Evolutionary conservation across 2,329 filamentous ascomycete genomes (phyloP).

Genomic region (Curvularia sp.): DNA sequence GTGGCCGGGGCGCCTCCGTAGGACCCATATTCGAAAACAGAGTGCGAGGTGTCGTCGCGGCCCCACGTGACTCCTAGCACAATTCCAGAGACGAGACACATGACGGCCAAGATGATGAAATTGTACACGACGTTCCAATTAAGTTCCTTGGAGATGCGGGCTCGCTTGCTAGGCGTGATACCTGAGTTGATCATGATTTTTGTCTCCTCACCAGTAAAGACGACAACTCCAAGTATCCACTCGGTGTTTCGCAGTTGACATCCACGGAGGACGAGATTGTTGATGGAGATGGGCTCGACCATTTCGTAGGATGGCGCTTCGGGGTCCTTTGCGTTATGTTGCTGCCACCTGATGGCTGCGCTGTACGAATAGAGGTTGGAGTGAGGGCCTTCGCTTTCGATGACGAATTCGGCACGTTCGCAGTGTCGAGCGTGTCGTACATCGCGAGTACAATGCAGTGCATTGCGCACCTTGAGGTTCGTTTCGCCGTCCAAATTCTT

Average conservation of each 20-base stretch:
- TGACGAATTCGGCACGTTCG: slow-evolving; percentile 82
- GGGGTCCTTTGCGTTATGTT: slow-evolving; percentile 70
- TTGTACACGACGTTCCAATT: slow-evolving; percentile 99
- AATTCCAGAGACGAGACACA: slow-evolving; percentile 87
- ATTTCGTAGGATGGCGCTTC: slow-evolving; percentile 73
- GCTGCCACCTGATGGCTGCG: slow-evolving; percentile 85
- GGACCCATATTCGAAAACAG: slow-evolving; percentile 85
- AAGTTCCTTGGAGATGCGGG: slow-evolving; percentile 87
- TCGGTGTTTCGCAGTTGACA: slow-evolving; percentile 95
- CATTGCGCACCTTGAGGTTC: slow-evolving; percentile 93
- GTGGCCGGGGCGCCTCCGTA: slow-evolving; percentile 75
- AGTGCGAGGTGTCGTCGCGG: slow-evolving; percentile 73
- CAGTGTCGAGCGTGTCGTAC: slow-evolving; percentile 92
- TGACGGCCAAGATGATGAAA: slow-evolving; percentile 84
- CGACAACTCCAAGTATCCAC: slow-evolving; percentile 89
- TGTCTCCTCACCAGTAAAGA: slow-evolving; percentile 94
- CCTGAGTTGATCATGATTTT: slow-evolving; percentile 99
- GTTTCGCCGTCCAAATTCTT: slow-evolving; percentile 98
- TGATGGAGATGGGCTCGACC: slow-evolving; percentile 92
- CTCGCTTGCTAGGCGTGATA: slow-evolving; percentile 91
- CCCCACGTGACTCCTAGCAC: slow-evolving; percentile 85
- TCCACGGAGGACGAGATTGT: slow-evolving; percentile 91
- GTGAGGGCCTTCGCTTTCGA: slow-evolving; percentile 91
- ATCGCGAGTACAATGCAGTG: slow-evolving; percentile 81
- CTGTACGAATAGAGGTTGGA: slow-evolving; percentile 96